Conservation (phyloP, 495 filamentous ascomycete species). For the Aspergillus hancockii region DNA sequence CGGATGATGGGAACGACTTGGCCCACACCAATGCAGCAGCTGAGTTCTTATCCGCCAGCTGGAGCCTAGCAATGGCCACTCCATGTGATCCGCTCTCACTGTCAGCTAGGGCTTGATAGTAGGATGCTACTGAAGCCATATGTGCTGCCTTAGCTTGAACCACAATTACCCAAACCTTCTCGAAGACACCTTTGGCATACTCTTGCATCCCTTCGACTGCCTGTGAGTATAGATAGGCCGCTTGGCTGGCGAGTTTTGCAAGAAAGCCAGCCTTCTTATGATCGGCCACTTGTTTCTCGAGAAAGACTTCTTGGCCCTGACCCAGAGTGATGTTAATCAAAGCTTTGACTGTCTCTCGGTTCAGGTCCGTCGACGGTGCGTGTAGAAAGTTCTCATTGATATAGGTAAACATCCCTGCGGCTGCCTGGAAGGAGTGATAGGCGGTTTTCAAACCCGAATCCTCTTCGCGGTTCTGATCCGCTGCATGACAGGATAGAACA, state of each 20-base stretch:
- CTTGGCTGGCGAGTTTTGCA: slow-evolving; percentile 90
- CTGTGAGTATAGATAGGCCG: slow-evolving; percentile 83
- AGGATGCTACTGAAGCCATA: slow-evolving; percentile 84
- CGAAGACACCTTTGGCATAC: slow-evolving; percentile 91
- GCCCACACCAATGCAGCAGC: slow-evolving; percentile 76
- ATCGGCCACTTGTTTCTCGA: slow-evolving; percentile 94
- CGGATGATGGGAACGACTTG: slow-evolving; percentile 76
- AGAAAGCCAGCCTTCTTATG: slow-evolving; percentile 90
- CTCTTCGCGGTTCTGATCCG: slow-evolving; percentile 86
- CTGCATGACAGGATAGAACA: slow-evolving; percentile 93
- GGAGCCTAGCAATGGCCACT: slow-evolving; percentile 79
- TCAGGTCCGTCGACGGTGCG: slow-evolving; percentile 91
- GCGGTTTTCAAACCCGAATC: slow-evolving; percentile 92
- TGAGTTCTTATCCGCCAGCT: slow-evolving; percentile 73
- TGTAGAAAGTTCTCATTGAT: slow-evolving; percentile 99
- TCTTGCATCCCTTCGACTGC: slow-evolving; percentile 88
- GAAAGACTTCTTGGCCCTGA: slow-evolving; percentile 93
- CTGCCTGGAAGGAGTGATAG: slow-evolving; percentile 97
- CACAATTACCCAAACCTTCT: slow-evolving; percentile 89
- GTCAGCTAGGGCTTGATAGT: slow-evolving; percentile 91
- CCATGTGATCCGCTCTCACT: slow-evolving; percentile 87
- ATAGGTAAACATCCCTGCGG: slow-evolving; percentile 98
- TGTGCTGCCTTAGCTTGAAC: slow-evolving; percentile 85
- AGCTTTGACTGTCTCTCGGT: slow-evolving; percentile 91
- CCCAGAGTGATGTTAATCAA: slow-evolving; percentile 91